These are phyloP conservation scores for Sarocladiaceae sp. DNA, from an alignment of 2,329 filamentous ascomycete species.

Conservation along the genomic window DNA sequence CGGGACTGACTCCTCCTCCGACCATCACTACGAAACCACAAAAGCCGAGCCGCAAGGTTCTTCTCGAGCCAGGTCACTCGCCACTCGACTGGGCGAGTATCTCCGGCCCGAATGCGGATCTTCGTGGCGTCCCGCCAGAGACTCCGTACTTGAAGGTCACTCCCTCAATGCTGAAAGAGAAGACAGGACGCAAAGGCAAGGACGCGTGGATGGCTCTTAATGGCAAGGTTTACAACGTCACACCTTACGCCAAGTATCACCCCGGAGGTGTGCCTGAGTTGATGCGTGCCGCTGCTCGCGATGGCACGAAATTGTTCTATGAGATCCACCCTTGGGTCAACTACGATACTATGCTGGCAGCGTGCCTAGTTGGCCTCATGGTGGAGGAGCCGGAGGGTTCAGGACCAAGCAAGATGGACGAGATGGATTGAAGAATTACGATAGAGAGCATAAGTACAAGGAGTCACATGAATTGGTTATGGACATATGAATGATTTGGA, in stretches of 20 bases:
- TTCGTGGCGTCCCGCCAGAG: conserved; percentile 55
- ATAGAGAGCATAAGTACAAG: no score
- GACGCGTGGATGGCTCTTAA: conserved; percentile 90
- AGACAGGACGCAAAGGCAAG: conserved; percentile 77
- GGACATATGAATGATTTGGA: no score
- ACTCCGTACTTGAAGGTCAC: conserved; percentile 68
- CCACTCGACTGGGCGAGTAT: conserved; percentile 94
- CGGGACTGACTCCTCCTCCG: conserved; percentile 51
- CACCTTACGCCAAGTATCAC: conserved; percentile 85
- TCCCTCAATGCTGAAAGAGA: conserved; percentile 70
- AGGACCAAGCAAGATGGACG: conserved; percentile 45
- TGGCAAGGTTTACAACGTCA: conserved; percentile 91
- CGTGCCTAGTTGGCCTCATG: conserved; percentile 59
- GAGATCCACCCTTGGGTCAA: conserved; percentile 71
- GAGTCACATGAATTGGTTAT: no score
- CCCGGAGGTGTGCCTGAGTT: conserved; percentile 80
- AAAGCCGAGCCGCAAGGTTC: conserved; percentile 65
- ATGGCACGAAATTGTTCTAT: conserved; percentile 60
- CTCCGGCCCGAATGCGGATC: conserved; percentile 57
- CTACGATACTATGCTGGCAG: conserved; percentile 64
- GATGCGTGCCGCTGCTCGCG: conserved; percentile 55
- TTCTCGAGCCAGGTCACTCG: conserved; percentile 85
- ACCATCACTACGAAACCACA: conserved; percentile 46
- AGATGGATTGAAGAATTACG: conserved; percentile 44
- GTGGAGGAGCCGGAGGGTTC: conserved; percentile 51